Base-by-base conservation (phyloP, 371 early-diverging fungal genomes). In the Fennellomyces sp. region DNA sequence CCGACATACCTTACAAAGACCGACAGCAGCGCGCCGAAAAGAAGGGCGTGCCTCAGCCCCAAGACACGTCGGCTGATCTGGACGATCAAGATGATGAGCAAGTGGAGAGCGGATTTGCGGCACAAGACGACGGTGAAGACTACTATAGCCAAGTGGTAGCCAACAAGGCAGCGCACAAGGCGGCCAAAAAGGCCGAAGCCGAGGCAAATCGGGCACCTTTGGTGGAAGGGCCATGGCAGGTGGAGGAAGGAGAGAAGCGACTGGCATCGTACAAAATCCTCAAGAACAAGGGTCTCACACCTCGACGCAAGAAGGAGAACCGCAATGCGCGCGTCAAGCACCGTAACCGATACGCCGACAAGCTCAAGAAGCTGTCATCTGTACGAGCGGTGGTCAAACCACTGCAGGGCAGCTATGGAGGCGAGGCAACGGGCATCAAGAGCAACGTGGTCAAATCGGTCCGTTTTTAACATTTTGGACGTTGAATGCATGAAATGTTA, bases 321-420 rank as follows among this genome's bases (percentile, higher is more conserved):
- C 90, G 97, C 72, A 98, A 98, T 79, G 91, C 97, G 33, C 91
- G 98, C 72, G 96, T 98, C 69, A 96, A 95, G 83, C 88, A 93
- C 67, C 82, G 72, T 36, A 86, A 84, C 75, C 91, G 90, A 81
- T 97, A 85, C 82, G 97, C 93, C 63, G 77, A 85, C 71, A 92
- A 93, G 57, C 84, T 88, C 83, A 98, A 96, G 89, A 94, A 92
- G 71, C 75, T 98, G 70, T 81, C 84, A 61, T 88, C 90, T 38
- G 75, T 91, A 70, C 88, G 88, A 68, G 78, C 87, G 13, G 86
- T 95, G 38, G 84, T 82, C 59, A 82, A 84, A 35, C 54, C 79
- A 31, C 86, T 79, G 36, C 74, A 81, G 54, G 84, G 89, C 31
- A 73, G 82, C 28, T 98, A 98, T 78, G 89, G 85, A 63, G 97